Base-by-base conservation (phyloP, 129 eudicot genomes). In the Pseudognaphalium luteoalbum region DNA sequence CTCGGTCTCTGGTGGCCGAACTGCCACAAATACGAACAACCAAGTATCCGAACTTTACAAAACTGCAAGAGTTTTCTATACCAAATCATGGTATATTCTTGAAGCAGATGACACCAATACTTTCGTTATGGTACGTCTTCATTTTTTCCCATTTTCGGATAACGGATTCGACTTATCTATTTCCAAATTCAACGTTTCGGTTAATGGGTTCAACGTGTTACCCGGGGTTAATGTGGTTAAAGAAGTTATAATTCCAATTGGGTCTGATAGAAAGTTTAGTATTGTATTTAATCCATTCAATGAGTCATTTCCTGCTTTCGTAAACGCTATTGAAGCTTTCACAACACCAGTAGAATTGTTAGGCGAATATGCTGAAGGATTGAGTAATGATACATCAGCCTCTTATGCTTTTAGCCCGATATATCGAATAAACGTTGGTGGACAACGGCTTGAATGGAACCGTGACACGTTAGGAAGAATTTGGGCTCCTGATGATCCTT, bases 341-440 rank as follows among this genome's bases (percentile, higher is more conserved):
- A 59, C 85, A 20, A 71, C 85, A 8, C 89, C 87, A 0, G 20
- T n/a, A 1, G 47, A 67, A 2, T 17, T 73, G 8, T 82, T 88
- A 71, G 22, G 22, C 7, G 68, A 50, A 4, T 77, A 44, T 19
- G 68, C 16, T 5, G 65, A 16, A 1, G 20, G 50, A 4, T 11
- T 73, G 54, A 28, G 32, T 25, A 28, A 41, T n/a, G n/a, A n/a
- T 29, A 11, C 74, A 28, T 7, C 75, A 1, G 14, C 75, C 0
- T 63, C 79, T 20, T 35, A 66, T 56, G 70, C 70, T 80, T 71
- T 84, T 58, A 77, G 39, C 33, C 81, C 83, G 2, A 39, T 83
- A 51, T 50, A 88, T 68, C 65, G 97, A 83, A 74, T 91, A 39
- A 88, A 91, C 64, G 87, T 88, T 35, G 97, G 94, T 14, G 94